Evolutionary conservation across 495 filamentous ascomycete genomes (phyloP), one percentile per base, ranked within the genome.

Genomic region (Penicillium steckii): DNA sequence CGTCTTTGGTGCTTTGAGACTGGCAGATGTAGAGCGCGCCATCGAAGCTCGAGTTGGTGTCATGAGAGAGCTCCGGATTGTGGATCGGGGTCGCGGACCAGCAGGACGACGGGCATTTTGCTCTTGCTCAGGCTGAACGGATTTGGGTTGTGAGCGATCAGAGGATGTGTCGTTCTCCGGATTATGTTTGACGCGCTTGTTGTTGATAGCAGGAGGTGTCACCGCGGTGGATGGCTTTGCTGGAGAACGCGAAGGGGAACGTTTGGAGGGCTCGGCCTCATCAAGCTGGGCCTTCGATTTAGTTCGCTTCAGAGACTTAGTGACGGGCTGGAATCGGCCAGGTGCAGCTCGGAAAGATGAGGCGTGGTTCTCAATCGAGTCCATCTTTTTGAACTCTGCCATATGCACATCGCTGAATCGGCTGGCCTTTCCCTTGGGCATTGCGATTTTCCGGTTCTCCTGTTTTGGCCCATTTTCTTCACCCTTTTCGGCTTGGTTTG

Each of bases 321-420:
- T 64, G 41, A 73, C 75, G 12, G 81, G 79, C 48, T 80, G 77
- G 57, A 79, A 74, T 37, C 84, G 80, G 51, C 71, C 79, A 4
- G 79, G 75, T 22, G 82, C 76, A 15, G 83, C 81, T 29, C 92
- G 80, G 76, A 89, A 91, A 13, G 84, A 78, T 5, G 91, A 94
- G 3, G 89, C 73, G 71, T 97, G 91, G 48, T 83, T 84, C 19
- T 81, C 89, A 67, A 97, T 97, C 9, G 90, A 95, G 59, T 95
- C 90, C 91, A 97, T 95, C 77, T 94, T 97, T 70, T 87, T 90
- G 74, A 97, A 97, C 62, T 91, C 79, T 44, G 84, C 81, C 82
- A 88, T 88, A 64, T 97, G 91, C 44, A 80, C 82, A 49, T 89
- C 83, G 60, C 89, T 95, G 71, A 85, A 97, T 4, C 91, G 80